Conservation (phyloP, 2,329 filamentous ascomycete genomes). For the Botrytis sinoallii region DNA sequence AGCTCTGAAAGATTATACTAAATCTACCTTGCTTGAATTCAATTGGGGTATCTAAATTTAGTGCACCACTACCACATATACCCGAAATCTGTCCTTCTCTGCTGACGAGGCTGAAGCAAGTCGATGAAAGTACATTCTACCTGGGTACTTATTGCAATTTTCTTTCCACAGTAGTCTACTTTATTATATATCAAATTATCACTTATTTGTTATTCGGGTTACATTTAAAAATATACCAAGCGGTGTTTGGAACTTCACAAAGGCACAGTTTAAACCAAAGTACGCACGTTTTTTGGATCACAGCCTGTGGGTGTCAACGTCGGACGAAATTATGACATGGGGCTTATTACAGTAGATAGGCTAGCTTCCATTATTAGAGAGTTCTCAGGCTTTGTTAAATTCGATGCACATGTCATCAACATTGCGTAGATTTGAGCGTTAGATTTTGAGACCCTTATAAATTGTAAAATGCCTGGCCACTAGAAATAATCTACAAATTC, state of each 20-base stretch:
- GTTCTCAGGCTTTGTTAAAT: neutral
- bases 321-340: neutral
- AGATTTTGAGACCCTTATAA: neutral
- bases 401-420: neutral
- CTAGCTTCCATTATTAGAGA: neutral
- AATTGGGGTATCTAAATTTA: constrained; percentile 19
- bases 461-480: neutral
- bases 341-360: neutral
- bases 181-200: neutral
- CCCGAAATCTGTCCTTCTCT: constrained; percentile 21
- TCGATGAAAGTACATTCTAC: neutral
- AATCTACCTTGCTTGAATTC: constrained; percentile 19
- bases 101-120: constrained; percentile 17
- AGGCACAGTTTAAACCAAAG: neutral
- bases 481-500: constrained; percentile 16
- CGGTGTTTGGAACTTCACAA: neutral
- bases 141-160: neutral
- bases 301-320: neutral
- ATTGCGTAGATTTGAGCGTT: neutral
- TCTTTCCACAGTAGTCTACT: neutral
- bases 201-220: too few species aligned
- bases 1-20: constrained; percentile 12
- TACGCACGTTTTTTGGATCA: neutral
- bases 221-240: neutral
- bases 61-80: constrained; percentile 5